Evolutionary conservation across 306 rosid genomes (phyloP).

Genomic region (Dalbergia cochinchinensis): DNA sequence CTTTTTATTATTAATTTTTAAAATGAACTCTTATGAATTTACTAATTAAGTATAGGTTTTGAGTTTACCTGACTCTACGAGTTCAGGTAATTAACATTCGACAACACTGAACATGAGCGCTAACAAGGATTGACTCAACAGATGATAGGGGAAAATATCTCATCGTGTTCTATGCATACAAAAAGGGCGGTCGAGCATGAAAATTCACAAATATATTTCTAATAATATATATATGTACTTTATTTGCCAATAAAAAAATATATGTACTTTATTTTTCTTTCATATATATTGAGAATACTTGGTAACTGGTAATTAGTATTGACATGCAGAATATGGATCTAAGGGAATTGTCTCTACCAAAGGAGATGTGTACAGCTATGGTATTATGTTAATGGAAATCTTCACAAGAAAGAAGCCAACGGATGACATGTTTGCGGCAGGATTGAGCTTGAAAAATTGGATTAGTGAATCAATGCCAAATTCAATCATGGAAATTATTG

Average conservation of each 20-base stretch:
- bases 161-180: no score
- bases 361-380: constrained; percentile 47
- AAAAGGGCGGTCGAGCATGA: no score
- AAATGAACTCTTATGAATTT: no score
- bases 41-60: no score
- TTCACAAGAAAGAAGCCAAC: constrained; percentile 42
- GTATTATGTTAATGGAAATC: constrained; percentile 36
- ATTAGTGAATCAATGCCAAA: constrained; percentile 26
- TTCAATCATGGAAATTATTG: constrained; percentile 38
- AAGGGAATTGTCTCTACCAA: constrained; percentile 22
- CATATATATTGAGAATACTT: neutral
- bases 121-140: no score
- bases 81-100: no score
- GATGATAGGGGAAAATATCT: no score
- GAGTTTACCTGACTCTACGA: no score
- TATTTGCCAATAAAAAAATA: neutral
- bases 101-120: no score
- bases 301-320: neutral
- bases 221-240: neutral
- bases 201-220: no score
- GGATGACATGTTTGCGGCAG: constrained; percentile 35
- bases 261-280: no score
- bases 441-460: constrained; percentile 29
- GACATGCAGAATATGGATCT: constrained; percentile 44
- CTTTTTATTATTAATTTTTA: no score